Conservation (phyloP, 768 basidiomycete species). For the Russula griseocarnosa region DNA sequence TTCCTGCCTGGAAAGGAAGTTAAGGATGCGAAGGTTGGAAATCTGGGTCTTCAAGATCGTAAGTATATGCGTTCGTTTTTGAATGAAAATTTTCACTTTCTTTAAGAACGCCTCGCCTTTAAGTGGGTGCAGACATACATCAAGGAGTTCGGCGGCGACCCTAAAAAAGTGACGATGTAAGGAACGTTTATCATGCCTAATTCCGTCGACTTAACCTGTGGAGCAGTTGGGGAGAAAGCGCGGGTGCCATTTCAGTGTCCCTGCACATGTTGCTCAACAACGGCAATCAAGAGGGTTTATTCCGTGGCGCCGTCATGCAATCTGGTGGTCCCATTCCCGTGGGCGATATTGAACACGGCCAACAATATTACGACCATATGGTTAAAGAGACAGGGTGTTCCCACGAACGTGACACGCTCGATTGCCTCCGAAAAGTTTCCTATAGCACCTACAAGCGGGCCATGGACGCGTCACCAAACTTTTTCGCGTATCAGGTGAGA, state of each 20-base stretch:
- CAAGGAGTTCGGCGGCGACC: slow-evolving; percentile 60
- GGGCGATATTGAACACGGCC: slow-evolving; percentile 33
- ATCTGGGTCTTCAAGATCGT: slow-evolving; percentile 68
- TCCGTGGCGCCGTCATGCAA: slow-evolving; percentile 46
- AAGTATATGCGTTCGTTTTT: slow-evolving; percentile 28
- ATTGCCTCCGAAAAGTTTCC: slow-evolving; percentile 42
- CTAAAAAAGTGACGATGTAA: slow-evolving; percentile 54
- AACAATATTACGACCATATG: slow-evolving; percentile 42
- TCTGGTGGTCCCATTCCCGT: slow-evolving; percentile 40
- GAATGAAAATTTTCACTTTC: background rate
- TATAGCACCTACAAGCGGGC: slow-evolving; percentile 35
- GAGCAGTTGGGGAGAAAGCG: slow-evolving; percentile 47
- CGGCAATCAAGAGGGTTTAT: slow-evolving; percentile 40
- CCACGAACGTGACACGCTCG: slow-evolving; percentile 37
- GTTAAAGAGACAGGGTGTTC: slow-evolving; percentile 40
- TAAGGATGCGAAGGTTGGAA: slow-evolving; percentile 49
- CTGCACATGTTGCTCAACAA: slow-evolving; percentile 43
- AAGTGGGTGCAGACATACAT: slow-evolving; percentile 69
- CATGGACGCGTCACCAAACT: slow-evolving; percentile 34
- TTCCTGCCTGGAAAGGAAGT: slow-evolving; percentile 53
- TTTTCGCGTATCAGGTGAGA: slow-evolving; percentile 36
- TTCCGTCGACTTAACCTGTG: slow-evolving; percentile 12
- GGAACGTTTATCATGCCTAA: slow-evolving; percentile 24
- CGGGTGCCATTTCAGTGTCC: slow-evolving; percentile 49
- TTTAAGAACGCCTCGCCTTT: slow-evolving; percentile 51